These are phyloP conservation scores for Gamarada debralockiae DNA, from an alignment of 495 filamentous ascomycete genomes.

Conservation along the genomic window DNA sequence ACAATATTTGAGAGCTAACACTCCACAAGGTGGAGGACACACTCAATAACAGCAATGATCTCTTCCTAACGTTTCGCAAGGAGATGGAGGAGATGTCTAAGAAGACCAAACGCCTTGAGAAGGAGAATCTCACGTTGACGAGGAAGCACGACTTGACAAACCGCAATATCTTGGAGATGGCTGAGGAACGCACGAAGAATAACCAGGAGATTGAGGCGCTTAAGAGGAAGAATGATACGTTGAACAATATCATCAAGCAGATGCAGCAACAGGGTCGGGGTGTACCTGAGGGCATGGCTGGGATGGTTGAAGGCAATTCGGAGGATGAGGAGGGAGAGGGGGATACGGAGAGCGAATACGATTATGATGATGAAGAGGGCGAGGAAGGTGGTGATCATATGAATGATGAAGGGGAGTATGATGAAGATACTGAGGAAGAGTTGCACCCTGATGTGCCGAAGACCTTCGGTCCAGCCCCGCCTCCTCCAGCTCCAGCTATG, in stretches of 20 bases:
- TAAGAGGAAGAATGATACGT: slow-evolving; percentile 85
- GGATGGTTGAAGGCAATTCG: slow-evolving; percentile 49
- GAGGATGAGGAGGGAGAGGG: slow-evolving; percentile 47
- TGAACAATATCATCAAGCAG: slow-evolving; percentile 87
- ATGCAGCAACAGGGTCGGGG: slow-evolving; percentile 91
- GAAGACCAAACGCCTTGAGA: slow-evolving; percentile 96
- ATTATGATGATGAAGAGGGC: slow-evolving; percentile 69
- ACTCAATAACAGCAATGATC: slow-evolving; percentile 96
- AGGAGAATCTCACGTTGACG: slow-evolving; percentile 88
- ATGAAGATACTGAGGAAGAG: slow-evolving; percentile 61
- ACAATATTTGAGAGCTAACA: neutral
- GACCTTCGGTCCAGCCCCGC: slow-evolving; percentile 48
- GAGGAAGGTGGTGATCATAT: slow-evolving; percentile 70
- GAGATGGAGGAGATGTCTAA: slow-evolving; percentile 99
- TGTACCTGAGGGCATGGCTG: slow-evolving; percentile 49
- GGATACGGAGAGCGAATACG: slow-evolving; percentile 68
- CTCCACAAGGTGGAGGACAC: slow-evolving; percentile 90
- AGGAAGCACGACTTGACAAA: slow-evolving; percentile 93
- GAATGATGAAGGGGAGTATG: slow-evolving; percentile 59
- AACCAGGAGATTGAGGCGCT: slow-evolving; percentile 76
- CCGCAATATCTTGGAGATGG: slow-evolving; percentile 96
- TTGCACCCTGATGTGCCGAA: slow-evolving; percentile 46
- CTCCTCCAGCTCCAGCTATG: slow-evolving; percentile 50
- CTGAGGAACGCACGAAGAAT: slow-evolving; percentile 83
- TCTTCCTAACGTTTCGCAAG: slow-evolving; percentile 96